Evolutionary conservation across 2,329 filamentous ascomycete genomes (phyloP), one percentile per base, ranked within the genome.

Genomic region (Stagonosporopsis vannaccii): DNA sequence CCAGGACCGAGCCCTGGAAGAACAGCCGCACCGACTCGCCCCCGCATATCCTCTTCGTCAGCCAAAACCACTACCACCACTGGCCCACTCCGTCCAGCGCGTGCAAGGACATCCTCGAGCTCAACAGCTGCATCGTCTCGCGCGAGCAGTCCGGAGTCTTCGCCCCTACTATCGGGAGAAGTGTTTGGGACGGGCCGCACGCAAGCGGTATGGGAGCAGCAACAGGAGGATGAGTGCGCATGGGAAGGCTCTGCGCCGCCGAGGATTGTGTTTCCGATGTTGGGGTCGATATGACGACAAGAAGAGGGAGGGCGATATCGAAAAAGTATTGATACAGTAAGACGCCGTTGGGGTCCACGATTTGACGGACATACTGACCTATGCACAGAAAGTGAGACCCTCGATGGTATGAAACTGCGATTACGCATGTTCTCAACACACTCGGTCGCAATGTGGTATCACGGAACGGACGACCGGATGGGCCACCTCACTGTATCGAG

Each of bases 261-360:
- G n/a, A 51, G 47, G 19, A n/a, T 43, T 6, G 39, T 51, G 17
- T 51, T 51, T 36, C 47, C 47, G 1, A 36, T 51, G 47, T 15
- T 51, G 17, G 47, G 47, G n/a, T 51, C 47, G n/a, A 12, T 12
- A 23, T 28, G 47, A 28, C 4, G 45, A 44, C n/a, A n/a, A n/a
- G n/a, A n/a, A n/a, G n/a, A n/a, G n/a, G n/a, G n/a, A n/a, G n/a
- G n/a, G n/a, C n/a, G n/a, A n/a, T n/a, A n/a, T n/a, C n/a, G n/a
- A n/a, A n/a, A n/a, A n/a, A n/a, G n/a, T n/a, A n/a, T n/a, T n/a
- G n/a, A n/a, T 17, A 15, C 17, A 37, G 26, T 28, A 11, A 2
- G 26, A 11, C 9, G 26, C 7, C 9, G 4, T 12, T n/a, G n/a
- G n/a, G n/a, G n/a, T n/a, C n/a, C n/a, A n/a, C n/a, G n/a, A n/a